Evolutionary conservation across 2,329 filamentous ascomycete species (phyloP).

Genomic region (Diaporthe nobilis): DNA sequence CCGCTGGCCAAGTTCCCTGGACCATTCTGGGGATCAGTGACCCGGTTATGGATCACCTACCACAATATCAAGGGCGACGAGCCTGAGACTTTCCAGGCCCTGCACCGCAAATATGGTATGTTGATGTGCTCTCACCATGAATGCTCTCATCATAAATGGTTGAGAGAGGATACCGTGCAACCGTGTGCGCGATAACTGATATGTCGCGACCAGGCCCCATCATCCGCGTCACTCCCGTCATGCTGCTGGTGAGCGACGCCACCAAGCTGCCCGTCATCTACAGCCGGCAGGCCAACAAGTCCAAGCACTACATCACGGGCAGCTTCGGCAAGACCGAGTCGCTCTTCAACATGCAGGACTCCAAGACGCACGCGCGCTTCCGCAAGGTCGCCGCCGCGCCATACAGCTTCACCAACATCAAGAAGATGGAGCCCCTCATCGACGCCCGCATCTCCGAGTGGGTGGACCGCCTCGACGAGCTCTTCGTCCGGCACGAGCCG

Average conservation of each 20-base stretch:
- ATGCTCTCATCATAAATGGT: too few relatives aligned
- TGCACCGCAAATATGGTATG: constrained; percentile 62
- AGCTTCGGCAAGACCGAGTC: constrained; percentile 69
- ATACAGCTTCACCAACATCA: constrained; percentile 70
- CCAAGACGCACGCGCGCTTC: constrained; percentile 63
- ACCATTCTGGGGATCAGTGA: constrained; percentile 65
- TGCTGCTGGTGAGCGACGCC: constrained; percentile 67
- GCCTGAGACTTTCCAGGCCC: constrained; percentile 54
- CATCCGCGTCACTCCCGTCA: constrained; percentile 65
- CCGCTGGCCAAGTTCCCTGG: constrained; percentile 67
- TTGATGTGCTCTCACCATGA: background rate
- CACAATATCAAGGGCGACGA: constrained; percentile 65
- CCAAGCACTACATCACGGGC: constrained; percentile 70
- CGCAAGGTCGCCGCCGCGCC: constrained; percentile 68
- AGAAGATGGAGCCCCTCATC: constrained; percentile 71
- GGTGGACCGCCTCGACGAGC: constrained; percentile 60
- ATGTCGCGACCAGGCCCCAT: constrained; percentile 58
- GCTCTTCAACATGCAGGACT: constrained; percentile 70
- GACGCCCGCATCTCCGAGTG: constrained; percentile 65
- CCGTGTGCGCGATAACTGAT: background rate
- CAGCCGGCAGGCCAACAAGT: constrained; percentile 68
- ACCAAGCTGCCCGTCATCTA: constrained; percentile 70
- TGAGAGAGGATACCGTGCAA: background rate
- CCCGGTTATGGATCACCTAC: constrained; percentile 67
- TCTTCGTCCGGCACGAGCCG: constrained; percentile 57